Base-by-base conservation (phyloP, 1,139 yeast genomes). In the Debaryomyces robertsiae region DNA sequence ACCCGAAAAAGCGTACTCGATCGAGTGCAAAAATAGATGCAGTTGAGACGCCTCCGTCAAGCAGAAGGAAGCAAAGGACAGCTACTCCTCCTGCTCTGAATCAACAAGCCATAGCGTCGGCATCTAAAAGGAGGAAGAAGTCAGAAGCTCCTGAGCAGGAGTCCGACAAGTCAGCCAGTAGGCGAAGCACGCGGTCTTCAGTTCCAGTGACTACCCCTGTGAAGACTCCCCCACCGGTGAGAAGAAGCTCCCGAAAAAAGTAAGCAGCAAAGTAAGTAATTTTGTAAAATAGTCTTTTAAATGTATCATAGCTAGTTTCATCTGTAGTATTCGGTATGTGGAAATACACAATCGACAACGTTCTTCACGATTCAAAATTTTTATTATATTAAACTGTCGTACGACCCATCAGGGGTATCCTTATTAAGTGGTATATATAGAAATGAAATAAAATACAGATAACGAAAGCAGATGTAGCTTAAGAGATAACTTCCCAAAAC, bases 401-500 rank as follows among this genome's bases (percentile, higher is more conserved):
- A n/a, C n/a, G n/a, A n/a, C n/a, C n/a, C n/a, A n/a, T n/a, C n/a
- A n/a, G n/a, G n/a, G n/a, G n/a, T n/a, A n/a, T n/a, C n/a, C n/a
- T n/a, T 25, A 15, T 16, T 33, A 27, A 16, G 27, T 25, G 11
- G 11, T 27, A 10, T 17, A 13, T n/a, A 27, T 28, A 15, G 15
- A 13, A 23, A 7, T 16, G 19, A 14, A 10, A 4, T 13, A 10
- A 34, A 27, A 15, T 27, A 27, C 14, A 23, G 23, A 28, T 17
- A 18, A 36, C 29, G 23, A 29, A 36, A 13, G 24, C 22, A 11
- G 15, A 27, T 6, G 15, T 29, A 11, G 4, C n/a, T 13, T 50
- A 60, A 38, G 63, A 53, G 18, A 60, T 41, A 14, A 50, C 24
- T 16, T 44, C 62, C 82, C 83, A 79, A 56, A 79, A 62, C 57